phyloP scores from a whole-genome alignment of 352 stramenopile species.

The Phytophthora quininea region DNA sequence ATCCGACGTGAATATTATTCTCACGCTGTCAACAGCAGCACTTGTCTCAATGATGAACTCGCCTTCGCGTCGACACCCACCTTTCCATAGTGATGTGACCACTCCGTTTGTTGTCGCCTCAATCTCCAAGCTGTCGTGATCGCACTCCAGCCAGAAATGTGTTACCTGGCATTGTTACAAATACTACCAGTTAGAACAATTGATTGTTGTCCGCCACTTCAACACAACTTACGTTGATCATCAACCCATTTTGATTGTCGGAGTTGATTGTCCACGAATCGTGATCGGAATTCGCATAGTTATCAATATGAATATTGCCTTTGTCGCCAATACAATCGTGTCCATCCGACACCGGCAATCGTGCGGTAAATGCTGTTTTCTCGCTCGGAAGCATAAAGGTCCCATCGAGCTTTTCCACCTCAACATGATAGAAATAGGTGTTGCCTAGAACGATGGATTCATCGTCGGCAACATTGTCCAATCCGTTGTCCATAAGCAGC shows the following conservation, averaged over 20 bases:
- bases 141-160: slow-evolving; percentile 63
- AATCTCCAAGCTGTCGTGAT: slow-evolving; percentile 56
- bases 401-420: slow-evolving; percentile 26
- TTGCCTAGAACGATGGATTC: slow-evolving; percentile 17
- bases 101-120: slow-evolving; percentile 12
- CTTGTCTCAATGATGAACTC: slow-evolving; percentile 45
- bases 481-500: slow-evolving; percentile 24
- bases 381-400: slow-evolving; percentile 37
- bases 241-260: slow-evolving; percentile 19
- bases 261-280: slow-evolving; percentile 53
- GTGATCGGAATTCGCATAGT: slow-evolving; percentile 42
- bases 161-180: slow-evolving; percentile 29
- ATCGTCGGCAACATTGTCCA: slow-evolving; percentile 52
- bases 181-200: background rate
- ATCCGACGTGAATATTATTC: slow-evolving; percentile 51
- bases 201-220: background rate
- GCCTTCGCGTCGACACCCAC: slow-evolving; percentile 53
- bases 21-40: slow-evolving; percentile 34
- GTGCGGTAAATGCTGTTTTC: slow-evolving; percentile 24
- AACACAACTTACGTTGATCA: slow-evolving; percentile 45
- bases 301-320: slow-evolving; percentile 41
- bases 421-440: slow-evolving; percentile 53
- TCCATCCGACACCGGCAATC: slow-evolving; percentile 9
- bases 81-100: slow-evolving; percentile 44
- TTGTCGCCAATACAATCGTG: slow-evolving; percentile 40